phyloP scores from a whole-genome alignment of 306 rosid species.

The Argentina anserina region DNA sequence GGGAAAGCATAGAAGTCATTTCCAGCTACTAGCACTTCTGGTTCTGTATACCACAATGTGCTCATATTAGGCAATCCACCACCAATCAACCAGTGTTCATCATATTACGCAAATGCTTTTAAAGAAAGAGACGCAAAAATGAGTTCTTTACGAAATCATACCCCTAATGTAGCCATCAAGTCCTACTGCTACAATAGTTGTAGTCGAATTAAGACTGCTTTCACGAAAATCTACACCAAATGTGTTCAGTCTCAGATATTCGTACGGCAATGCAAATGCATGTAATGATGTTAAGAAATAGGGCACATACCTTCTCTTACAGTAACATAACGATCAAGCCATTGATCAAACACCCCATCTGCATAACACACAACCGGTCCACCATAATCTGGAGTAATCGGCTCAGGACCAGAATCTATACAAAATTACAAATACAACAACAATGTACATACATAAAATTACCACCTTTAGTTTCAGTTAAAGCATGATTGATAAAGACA shows the following conservation, averaged over 20 bases:
- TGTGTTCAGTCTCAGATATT: background rate
- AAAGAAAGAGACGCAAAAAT: background rate
- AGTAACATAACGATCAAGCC: conserved; percentile 62
- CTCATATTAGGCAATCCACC: conserved; percentile 14
- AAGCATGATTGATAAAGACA: background rate
- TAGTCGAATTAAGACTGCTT: conserved; percentile 53
- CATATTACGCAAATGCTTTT: background rate
- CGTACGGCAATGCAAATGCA: background rate
- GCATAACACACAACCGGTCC: conserved; percentile 70
- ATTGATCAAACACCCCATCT: conserved; percentile 77
- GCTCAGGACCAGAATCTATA: conserved; percentile 58
- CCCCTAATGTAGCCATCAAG: conserved; percentile 60
- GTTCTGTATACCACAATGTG: conserved; percentile 45
- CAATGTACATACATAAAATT: background rate
- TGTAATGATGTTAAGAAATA: background rate
- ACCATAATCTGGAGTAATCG: conserved; percentile 80
- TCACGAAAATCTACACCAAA: conserved; percentile 55
- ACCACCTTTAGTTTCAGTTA: background rate
- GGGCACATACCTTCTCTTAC: conserved; percentile 70
- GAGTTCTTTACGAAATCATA: conserved; percentile 18
- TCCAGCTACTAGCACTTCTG: conserved; percentile 63
- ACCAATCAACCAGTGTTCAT: background rate
- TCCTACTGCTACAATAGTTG: conserved; percentile 61
- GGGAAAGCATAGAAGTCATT: conserved; percentile 94
- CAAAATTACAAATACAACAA: conserved; percentile 33